phyloP scores from a whole-genome alignment of 148 eudicot species.

The Pouteria glomerata region DNA sequence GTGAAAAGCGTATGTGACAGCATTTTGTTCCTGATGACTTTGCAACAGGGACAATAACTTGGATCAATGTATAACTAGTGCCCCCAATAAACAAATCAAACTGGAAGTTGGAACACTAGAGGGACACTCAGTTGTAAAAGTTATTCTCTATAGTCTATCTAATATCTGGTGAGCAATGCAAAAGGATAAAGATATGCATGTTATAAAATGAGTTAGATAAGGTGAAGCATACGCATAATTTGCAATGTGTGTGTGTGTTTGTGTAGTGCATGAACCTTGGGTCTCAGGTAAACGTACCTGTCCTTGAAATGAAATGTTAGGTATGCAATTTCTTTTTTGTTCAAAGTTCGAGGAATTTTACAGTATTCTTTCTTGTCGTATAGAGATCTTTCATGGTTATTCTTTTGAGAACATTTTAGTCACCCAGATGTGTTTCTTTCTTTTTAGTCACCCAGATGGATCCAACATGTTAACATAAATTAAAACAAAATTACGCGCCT shows the following conservation, averaged over 20 bases:
- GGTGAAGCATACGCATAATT: not conserved
- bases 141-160: not conserved
- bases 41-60: not conserved
- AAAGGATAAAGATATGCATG: not conserved
- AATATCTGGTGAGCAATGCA: not conserved
- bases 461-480: not conserved
- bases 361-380: not conserved
- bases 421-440: not conserved
- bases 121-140: not conserved
- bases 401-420: not conserved
- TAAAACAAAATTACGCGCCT: not conserved
- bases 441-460: not conserved
- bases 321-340: not conserved
- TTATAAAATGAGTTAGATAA: not conserved
- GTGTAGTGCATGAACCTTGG: not conserved
- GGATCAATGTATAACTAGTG: not conserved
- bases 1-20: not conserved
- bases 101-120: not conserved
- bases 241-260: not conserved
- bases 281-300: not conserved
- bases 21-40: not conserved
- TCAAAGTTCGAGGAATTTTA: not conserved
- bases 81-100: not conserved
- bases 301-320: not conserved
- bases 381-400: too few relatives aligned